A percentile compares a stretch with the other conserved stretches of the same genome.
These are phyloP conservation scores for Selaginella tamariscina DNA, from an alignment of 75 land plant genomes.

Conservation along the genomic window DNA sequence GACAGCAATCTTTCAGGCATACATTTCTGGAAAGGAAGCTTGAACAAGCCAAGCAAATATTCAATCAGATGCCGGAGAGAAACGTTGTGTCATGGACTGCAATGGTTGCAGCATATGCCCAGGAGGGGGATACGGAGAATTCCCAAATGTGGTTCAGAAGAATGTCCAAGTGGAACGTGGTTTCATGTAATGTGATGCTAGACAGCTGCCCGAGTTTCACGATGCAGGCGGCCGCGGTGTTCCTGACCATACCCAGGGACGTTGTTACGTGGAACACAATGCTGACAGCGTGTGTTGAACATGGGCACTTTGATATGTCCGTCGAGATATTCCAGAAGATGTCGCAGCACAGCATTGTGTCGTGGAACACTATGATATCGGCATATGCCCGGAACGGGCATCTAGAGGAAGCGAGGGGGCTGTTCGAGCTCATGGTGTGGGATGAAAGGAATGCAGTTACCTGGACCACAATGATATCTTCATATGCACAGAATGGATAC, in stretches of 20 bases:
- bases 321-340: constrained; percentile 2
- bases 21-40: background rate
- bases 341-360: background rate
- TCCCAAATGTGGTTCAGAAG: background rate
- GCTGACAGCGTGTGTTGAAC: constrained; percentile 1
- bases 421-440: background rate
- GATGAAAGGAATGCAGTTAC: background rate
- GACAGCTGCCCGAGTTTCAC: background rate
- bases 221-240: background rate
- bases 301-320: background rate
- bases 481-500: background rate
- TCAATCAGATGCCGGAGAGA: background rate
- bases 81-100: background rate
- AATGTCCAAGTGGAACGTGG: background rate
- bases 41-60: background rate
- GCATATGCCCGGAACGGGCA: background rate
- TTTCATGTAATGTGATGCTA: background rate
- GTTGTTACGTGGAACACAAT: constrained; percentile 6
- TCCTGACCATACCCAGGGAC: background rate
- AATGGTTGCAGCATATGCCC: background rate
- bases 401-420: background rate
- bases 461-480: background rate
- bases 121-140: background rate
- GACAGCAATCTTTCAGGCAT: background rate
- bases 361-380: constrained; percentile 6